Base-by-base conservation (phyloP, 1,139 yeast genomes). In the Citeromyces hawaiiensis region DNA sequence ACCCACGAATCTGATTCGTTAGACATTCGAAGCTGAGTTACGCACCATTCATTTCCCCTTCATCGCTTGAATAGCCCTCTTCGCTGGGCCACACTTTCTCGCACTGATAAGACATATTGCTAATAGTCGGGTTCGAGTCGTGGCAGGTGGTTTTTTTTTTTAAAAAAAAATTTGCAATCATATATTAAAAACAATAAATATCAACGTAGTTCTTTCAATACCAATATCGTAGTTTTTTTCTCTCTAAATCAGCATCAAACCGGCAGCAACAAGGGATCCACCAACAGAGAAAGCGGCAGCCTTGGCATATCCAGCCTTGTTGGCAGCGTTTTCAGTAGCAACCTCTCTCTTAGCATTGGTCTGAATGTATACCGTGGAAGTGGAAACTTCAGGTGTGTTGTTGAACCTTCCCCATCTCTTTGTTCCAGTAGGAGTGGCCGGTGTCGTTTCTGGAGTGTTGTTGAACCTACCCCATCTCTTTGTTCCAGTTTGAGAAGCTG, bases 351-450 rank as follows among this genome's bases (percentile, higher is more conserved):
- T 23, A 9, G 27, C 27, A 9, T 23, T 7, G 11, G 27, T 9
- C 27, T 23, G 27, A 23, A 23, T 23, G 27, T 23, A 23, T 4
- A 23, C 27, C 11, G 27, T 23, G 8, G 27, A 23, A 6, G 61
- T 55, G 32, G 70, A 49, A 38, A 61, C 54, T 27, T 59, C 45
- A 10, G 62, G 52, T 44, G 77, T 70, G 59, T 70, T 67, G 64
- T 72, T 64, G 50, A 71, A 72, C 54, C 61, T 66, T 42, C 78
- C 77, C 48, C 59, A 59, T 47, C 53, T 66, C 60, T 67, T 71
- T 41, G 74, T 68, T 43, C 72, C 72, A 31, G 70, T 53, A 17
- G 57, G 45, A 36, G 60, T 45, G 5, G 63, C 44, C n/a, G 57
- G 47, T 19, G 56, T 48, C 7, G 66, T 52, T 14, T 50, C 47